Evolutionary conservation across 1,139 yeast species (phyloP).

Genomic region (Lodderomyces orthopsilosis): DNA sequence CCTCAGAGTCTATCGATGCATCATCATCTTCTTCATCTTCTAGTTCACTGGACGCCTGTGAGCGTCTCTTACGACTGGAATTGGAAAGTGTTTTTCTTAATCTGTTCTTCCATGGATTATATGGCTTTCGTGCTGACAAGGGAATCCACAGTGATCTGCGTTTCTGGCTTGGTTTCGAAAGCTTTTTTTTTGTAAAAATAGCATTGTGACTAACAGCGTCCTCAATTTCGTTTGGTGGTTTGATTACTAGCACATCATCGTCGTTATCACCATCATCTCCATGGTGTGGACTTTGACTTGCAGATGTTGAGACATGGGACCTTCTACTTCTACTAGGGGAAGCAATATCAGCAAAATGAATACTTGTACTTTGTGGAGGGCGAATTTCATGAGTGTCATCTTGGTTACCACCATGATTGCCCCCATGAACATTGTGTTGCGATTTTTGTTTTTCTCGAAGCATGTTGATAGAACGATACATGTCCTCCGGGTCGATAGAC

Average conservation of each 20-base stretch:
- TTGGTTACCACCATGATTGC: background rate
- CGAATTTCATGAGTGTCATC: background rate
- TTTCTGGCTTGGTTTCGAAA: background rate
- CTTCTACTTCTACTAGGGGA: conserved; percentile 12
- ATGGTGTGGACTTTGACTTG: background rate
- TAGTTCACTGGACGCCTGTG: conserved; percentile 11
- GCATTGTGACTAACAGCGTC: conserved; percentile 30
- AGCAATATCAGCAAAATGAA: conserved; percentile 9
- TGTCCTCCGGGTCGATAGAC: conserved; percentile 76
- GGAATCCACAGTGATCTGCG: background rate
- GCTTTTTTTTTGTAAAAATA: conserved; percentile 29
- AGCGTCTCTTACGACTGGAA: conserved; percentile 12
- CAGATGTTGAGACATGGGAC: background rate
- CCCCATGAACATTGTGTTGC: background rate
- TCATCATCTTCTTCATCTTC: conserved; percentile 17
- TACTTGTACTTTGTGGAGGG: conserved; percentile 1
- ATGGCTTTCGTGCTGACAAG: conserved; percentile 8
- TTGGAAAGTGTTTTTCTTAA: conserved; percentile 23
- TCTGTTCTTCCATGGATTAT: conserved; percentile 14
- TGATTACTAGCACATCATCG: conserved; percentile 70
- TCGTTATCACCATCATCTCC: conserved; percentile 13
- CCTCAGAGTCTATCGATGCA: conserved; percentile 16
- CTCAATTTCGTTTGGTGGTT: conserved; percentile 75
- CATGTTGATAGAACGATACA: conserved; percentile 80
- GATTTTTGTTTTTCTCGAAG: conserved; percentile 28